Percentiles rank a stretch among this genome's conserved stretches.
These are phyloP conservation scores for Carpinus fangiana DNA, from an alignment of 306 rosid species.

Conservation along the genomic window DNA sequence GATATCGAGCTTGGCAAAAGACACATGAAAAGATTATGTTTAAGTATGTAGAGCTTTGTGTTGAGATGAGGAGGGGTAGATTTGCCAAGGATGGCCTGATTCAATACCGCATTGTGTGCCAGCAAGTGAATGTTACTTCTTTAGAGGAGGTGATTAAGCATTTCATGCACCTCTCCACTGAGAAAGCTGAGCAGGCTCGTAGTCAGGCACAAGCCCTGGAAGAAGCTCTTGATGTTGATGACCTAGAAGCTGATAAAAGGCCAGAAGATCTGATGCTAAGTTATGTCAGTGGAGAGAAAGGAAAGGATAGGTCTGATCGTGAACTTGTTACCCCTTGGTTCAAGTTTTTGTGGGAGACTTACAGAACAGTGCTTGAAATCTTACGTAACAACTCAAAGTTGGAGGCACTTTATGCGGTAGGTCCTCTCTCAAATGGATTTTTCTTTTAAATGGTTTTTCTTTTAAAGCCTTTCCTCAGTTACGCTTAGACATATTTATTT, in stretches of 20 bases:
- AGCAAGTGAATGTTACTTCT: slow-evolving; percentile 92
- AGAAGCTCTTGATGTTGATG: slow-evolving; percentile 95
- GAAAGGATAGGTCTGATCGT: slow-evolving; percentile 90
- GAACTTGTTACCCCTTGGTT: slow-evolving; percentile 99
- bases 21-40: slow-evolving; percentile 90
- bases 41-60: slow-evolving; percentile 93
- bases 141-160: slow-evolving; percentile 98
- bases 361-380: slow-evolving; percentile 95
- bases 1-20: slow-evolving; percentile 97
- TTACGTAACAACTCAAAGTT: slow-evolving; percentile 86
- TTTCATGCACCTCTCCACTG: slow-evolving; percentile 92
- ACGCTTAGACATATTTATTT: not conserved
- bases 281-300: slow-evolving; percentile 96
- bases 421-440: not conserved
- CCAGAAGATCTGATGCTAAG: slow-evolving; percentile 97
- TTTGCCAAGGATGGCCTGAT: slow-evolving; percentile 97
- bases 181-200: slow-evolving; percentile 98
- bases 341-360: slow-evolving; percentile 97
- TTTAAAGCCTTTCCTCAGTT: not conserved
- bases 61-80: slow-evolving; percentile 82
- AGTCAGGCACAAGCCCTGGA: slow-evolving; percentile 90
- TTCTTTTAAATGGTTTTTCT: not conserved
- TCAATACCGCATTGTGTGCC: slow-evolving; percentile 93
- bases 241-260: slow-evolving; percentile 92
- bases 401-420: slow-evolving; percentile 95